Conservation (phyloP, 495 filamentous ascomycete genomes). For the Filosporella fistucella region DNA sequence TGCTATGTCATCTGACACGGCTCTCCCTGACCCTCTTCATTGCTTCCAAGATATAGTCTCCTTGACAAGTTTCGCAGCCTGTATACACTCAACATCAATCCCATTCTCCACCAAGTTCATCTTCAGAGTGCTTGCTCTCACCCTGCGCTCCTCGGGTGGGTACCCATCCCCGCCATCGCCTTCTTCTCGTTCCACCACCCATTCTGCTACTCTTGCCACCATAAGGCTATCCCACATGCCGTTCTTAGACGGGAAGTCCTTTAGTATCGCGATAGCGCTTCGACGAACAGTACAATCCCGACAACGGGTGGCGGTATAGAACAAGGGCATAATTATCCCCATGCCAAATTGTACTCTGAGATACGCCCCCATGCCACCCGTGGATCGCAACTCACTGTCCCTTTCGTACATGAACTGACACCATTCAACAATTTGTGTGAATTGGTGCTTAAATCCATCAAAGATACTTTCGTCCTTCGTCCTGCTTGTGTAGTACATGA, state of each 20-base stretch:
- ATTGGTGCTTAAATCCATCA: constrained; percentile 4
- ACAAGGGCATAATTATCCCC: constrained; percentile 18
- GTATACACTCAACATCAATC: constrained; percentile 18
- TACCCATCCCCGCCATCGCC: constrained; percentile 6
- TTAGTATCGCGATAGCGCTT: constrained; percentile 14
- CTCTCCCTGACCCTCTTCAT: too few species aligned
- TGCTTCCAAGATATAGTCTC: too few species aligned
- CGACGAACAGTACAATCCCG: constrained; percentile 11
- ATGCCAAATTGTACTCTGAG: constrained; percentile 16
- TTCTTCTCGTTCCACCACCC: constrained; percentile 16
- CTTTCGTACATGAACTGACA: too few species aligned
- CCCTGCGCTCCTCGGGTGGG: constrained; percentile 11
- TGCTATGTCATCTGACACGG: too few species aligned
- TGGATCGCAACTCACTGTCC: too few species aligned
- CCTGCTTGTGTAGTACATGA: too few species aligned
- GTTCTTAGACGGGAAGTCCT: constrained; percentile 16
- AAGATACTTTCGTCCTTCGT: neutral
- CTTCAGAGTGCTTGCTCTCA: constrained; percentile 17
- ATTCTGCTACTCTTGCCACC: constrained; percentile 19
- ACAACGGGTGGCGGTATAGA: constrained; percentile 18
- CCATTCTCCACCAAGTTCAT: constrained; percentile 2
- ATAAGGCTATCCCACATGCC: constrained; percentile 17
- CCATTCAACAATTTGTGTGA: too few species aligned
- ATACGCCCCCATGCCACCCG: too few species aligned
- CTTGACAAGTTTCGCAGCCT: neutral